Evolutionary conservation across 192 early-diverging fungal genomes (phyloP).

Genomic region (Coemansia sp.): DNA sequence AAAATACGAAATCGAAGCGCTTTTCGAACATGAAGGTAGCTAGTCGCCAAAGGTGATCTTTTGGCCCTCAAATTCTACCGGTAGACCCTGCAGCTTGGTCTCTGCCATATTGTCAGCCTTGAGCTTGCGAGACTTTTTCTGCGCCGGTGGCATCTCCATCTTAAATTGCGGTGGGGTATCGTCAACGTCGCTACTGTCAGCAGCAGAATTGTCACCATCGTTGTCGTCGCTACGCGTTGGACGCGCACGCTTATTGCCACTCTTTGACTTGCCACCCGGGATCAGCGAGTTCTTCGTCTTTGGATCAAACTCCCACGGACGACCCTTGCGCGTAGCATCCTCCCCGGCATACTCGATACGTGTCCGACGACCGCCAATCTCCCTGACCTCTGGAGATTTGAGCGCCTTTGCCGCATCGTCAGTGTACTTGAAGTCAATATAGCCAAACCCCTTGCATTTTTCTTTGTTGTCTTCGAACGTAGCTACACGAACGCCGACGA

Average conservation of each 20-base stretch:
- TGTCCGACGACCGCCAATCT: conserved; percentile 57
- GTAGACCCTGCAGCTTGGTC: conserved; percentile 46
- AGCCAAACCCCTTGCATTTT: conserved; percentile 76
- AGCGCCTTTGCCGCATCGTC: conserved; percentile 66
- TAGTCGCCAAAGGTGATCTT: conserved; percentile 65
- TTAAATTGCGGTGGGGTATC: conserved; percentile 5
- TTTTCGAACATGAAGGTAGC: neutral
- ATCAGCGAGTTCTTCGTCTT: conserved; percentile 20
- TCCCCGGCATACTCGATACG: conserved; percentile 70
- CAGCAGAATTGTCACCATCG: conserved; percentile 24
- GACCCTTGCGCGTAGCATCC: conserved; percentile 63
- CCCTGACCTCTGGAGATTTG: conserved; percentile 55
- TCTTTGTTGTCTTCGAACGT: conserved; percentile 71
- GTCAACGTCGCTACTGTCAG: conserved; percentile 1
- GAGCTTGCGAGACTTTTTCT: conserved; percentile 31
- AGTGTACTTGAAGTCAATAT: conserved; percentile 63
- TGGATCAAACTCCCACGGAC: conserved; percentile 60
- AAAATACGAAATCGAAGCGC: neutral
- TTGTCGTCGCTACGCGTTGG: conserved; percentile 28
- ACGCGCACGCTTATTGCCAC: conserved; percentile 4
- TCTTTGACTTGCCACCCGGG: neutral
- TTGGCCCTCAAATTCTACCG: conserved; percentile 64
- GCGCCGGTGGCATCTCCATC: conserved; percentile 3
- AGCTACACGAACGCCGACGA: conserved; percentile 65
- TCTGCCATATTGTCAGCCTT: conserved; percentile 49